A percentile compares a stretch with the other conserved stretches of the same genome.
phyloP scores from a whole-genome alignment of 345 rosid species.

The Sonneratia caseolaris region DNA sequence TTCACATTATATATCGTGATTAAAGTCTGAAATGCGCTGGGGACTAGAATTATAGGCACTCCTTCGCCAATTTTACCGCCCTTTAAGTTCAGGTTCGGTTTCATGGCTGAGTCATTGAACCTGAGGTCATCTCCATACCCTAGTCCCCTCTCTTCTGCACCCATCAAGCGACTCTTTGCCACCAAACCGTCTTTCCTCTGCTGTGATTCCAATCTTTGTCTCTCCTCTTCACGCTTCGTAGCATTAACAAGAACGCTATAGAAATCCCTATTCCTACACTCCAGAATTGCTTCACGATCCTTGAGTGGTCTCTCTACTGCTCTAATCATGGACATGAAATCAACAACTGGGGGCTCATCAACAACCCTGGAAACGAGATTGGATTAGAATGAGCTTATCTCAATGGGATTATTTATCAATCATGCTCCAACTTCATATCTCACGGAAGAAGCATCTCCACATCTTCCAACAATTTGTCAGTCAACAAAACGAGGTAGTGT shows the following conservation, averaged over 20 bases:
- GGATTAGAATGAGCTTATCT: not conserved
- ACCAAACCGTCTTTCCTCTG: constrained; percentile 95
- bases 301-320: constrained; percentile 65
- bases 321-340: constrained; percentile 32
- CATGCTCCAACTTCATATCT: too few species aligned
- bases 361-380: constrained; percentile 4
- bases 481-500: not conserved
- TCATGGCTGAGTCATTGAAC: constrained; percentile 42
- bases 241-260: constrained; percentile 62
- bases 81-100: constrained; percentile 59
- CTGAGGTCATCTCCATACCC: constrained; percentile 56
- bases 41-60: constrained; percentile 83
- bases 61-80: constrained; percentile 87
- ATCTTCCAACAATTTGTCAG: not conserved
- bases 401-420: too few species aligned
- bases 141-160: constrained; percentile 66
- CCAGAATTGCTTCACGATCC: constrained; percentile 58
- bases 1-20: constrained; percentile 87
- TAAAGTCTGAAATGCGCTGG: constrained; percentile 87
- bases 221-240: constrained; percentile 76
- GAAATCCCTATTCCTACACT: constrained; percentile 72
- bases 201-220: constrained; percentile 81
- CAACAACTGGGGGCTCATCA: constrained; percentile 10
- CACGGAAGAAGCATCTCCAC: not conserved
- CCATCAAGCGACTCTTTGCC: constrained; percentile 79